Evolutionary conservation across 805 yeast genomes (phyloP).

Genomic region (Candida ovalis): DNA sequence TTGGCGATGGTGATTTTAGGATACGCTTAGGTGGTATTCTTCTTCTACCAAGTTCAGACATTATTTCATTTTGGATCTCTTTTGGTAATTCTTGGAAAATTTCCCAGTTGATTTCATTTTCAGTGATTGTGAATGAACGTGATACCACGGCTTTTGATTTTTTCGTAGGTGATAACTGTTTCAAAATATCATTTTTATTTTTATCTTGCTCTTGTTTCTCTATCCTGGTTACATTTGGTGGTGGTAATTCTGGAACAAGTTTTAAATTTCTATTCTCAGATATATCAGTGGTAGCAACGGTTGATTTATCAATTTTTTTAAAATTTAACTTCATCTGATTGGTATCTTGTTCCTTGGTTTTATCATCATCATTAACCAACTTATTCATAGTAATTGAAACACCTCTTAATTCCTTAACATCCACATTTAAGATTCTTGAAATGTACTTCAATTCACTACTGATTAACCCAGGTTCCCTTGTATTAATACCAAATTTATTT

Average conservation of each 20-base stretch:
- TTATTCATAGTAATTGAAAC: conserved; percentile 66
- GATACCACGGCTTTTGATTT: not conserved
- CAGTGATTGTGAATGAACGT: conserved; percentile 2
- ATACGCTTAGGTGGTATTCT: conserved; percentile 3
- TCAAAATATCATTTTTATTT: too few relatives aligned
- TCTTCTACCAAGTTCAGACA: conserved; percentile 46
- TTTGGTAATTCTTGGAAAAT: conserved; percentile 64
- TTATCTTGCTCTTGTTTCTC: too few relatives aligned
- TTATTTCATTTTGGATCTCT: conserved; percentile 61
- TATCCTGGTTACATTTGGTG: too few relatives aligned
- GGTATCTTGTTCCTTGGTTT: conserved; percentile 16
- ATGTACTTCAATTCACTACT: conserved; percentile 56
- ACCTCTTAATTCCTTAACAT: conserved; percentile 69
- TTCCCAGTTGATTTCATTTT: conserved; percentile 51
- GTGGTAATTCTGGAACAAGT: too few relatives aligned
- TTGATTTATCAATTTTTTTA: conserved; percentile 10
- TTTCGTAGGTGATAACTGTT: conserved; percentile 1
- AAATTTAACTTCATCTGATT: conserved; percentile 35
- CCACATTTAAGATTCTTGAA: conserved; percentile 49
- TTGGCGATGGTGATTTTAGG: conserved; percentile 23
- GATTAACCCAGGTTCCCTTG: conserved; percentile 57
- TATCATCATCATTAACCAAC: conserved; percentile 38
- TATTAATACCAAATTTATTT: conserved; percentile 55
- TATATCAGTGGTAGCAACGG: not conserved
- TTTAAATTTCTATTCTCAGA: not conserved